These are phyloP conservation scores for Yamadazyma membranifaciens DNA, from an alignment of 1,139 yeast species.

Conservation along the genomic window DNA sequence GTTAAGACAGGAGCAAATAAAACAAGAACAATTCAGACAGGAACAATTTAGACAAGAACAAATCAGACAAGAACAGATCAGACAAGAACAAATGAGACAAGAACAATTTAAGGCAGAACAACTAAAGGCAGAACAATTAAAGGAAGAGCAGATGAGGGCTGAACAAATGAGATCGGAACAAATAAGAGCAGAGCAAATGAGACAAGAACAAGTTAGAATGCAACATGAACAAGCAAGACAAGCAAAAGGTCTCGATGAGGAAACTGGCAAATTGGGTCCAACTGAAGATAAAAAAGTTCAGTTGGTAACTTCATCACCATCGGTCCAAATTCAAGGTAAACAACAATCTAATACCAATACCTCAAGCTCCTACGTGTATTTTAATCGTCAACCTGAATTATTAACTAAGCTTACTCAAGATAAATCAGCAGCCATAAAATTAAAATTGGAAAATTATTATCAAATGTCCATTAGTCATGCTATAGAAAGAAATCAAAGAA, in stretches of 20 bases:
- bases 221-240: slow-evolving; percentile 7
- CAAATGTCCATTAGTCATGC: slow-evolving; percentile 79
- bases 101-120: slow-evolving; percentile 7
- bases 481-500: slow-evolving; percentile 76
- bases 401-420: slow-evolving; percentile 67
- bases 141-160: slow-evolving; percentile 6
- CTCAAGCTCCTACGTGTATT: slow-evolving; percentile 53
- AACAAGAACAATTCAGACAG: slow-evolving; percentile 7
- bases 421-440: slow-evolving; percentile 69
- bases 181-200: background rate
- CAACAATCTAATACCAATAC: background rate
- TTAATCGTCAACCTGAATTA: slow-evolving; percentile 84
- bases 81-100: background rate
- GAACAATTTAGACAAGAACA: slow-evolving; percentile 2
- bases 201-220: slow-evolving; percentile 7
- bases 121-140: background rate
- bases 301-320: slow-evolving; percentile 4
- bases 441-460: slow-evolving; percentile 70
- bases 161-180: background rate
- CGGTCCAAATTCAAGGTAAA: slow-evolving; percentile 1
- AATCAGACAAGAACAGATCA: slow-evolving; percentile 11
- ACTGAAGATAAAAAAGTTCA: slow-evolving; percentile 7
- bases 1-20: slow-evolving; percentile 7
- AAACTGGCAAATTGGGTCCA: too few relatives aligned
- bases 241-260: slow-evolving; percentile 12